These are phyloP conservation scores for Spinacia oleracea DNA, from an alignment of 179 eudicot genomes.

Conservation along the genomic window DNA sequence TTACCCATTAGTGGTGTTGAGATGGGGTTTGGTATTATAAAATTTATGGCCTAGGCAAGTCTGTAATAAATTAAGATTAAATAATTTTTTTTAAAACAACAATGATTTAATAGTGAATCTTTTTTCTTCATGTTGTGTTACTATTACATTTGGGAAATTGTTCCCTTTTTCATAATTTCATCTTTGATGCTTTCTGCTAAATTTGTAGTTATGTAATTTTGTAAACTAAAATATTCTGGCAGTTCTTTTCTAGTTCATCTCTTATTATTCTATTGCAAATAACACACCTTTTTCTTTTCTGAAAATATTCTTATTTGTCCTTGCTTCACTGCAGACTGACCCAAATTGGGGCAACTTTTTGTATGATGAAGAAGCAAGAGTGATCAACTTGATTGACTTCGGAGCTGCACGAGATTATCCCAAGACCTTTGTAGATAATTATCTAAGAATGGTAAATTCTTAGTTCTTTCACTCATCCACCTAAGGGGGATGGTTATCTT, in stretches of 20 bases:
- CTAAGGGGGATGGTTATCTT: background rate
- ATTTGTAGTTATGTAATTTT: background rate
- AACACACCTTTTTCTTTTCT: background rate
- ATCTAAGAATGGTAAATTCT: slow-evolving; percentile 72
- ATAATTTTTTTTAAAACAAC: background rate
- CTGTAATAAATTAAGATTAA: background rate
- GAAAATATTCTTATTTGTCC: slow-evolving; percentile 15
- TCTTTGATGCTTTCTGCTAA: background rate
- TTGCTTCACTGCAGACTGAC: slow-evolving; percentile 71
- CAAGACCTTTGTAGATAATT: slow-evolving; percentile 78
- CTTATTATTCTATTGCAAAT: background rate
- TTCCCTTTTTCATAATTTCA: background rate
- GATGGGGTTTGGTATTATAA: background rate
- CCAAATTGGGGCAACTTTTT: slow-evolving; percentile 95
- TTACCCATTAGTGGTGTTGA: background rate
- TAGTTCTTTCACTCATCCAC: background rate
- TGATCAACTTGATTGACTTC: slow-evolving; percentile 86
- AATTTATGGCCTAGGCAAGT: background rate
- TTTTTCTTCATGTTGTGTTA: background rate
- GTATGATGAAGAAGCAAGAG: slow-evolving; percentile 54
- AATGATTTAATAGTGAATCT: background rate
- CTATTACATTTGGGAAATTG: background rate
- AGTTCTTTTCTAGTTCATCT: background rate
- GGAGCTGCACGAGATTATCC: slow-evolving; percentile 92
- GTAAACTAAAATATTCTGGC: background rate